phyloP scores from a whole-genome alignment of 2,329 filamentous ascomycete genomes.

The Metarhizium sp. region DNA sequence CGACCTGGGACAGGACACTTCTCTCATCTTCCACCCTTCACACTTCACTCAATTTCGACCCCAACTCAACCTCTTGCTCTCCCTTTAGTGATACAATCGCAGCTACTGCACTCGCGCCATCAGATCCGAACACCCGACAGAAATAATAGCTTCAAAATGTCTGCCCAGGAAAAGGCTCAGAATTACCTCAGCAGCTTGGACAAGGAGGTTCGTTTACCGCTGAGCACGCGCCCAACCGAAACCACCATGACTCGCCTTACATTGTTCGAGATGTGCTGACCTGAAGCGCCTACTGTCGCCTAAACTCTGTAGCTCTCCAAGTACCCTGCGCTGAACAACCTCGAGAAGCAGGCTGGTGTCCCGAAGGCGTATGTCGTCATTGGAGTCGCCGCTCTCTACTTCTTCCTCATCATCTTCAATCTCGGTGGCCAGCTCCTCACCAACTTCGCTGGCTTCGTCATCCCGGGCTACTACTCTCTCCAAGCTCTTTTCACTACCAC shows the following conservation, averaged over 20 bases:
- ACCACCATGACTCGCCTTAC: background rate
- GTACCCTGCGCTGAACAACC: constrained; percentile 73
- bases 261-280: constrained; percentile 15
- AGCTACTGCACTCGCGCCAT: constrained; percentile 1
- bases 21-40: background rate
- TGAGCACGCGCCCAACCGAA: background rate
- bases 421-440: constrained; percentile 80
- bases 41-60: background rate
- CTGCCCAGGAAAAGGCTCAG: constrained; percentile 66
- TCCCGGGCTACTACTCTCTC: constrained; percentile 79
- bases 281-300: constrained; percentile 1
- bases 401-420: constrained; percentile 90
- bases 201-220: constrained; percentile 57
- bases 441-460: constrained; percentile 74
- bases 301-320: constrained; percentile 58
- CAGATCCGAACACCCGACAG: constrained; percentile 8
- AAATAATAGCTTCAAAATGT: constrained; percentile 41
- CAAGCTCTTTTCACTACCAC: constrained; percentile 61
- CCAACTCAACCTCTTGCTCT: background rate
- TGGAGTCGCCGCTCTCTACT: constrained; percentile 69
- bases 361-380: constrained; percentile 81
- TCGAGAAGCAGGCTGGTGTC: constrained; percentile 74
- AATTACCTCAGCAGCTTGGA: constrained; percentile 72
- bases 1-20: constrained; percentile 8
- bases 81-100: background rate